Percentiles rank a stretch among this genome's conserved stretches.
phyloP scores from a whole-genome alignment of 495 filamentous ascomycete genomes.

The Copromyces sp. region DNA sequence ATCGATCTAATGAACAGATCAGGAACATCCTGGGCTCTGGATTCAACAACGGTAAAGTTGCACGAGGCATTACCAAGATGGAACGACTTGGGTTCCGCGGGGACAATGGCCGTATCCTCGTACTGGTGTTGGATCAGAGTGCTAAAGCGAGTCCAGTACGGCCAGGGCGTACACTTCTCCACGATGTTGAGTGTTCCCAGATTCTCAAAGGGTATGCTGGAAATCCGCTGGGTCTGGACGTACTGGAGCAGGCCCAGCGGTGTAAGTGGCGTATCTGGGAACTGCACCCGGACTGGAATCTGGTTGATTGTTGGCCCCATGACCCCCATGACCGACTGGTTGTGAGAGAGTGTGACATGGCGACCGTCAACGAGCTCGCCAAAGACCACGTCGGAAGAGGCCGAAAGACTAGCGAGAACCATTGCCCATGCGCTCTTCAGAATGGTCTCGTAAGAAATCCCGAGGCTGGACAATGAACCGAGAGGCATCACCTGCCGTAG shows the following conservation, averaged over 20 bases:
- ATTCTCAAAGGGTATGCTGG: slow-evolving; percentile 33
- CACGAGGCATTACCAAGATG: slow-evolving; percentile 30
- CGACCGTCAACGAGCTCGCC: slow-evolving; percentile 42
- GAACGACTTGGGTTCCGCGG: slow-evolving; percentile 26
- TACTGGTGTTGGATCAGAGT: slow-evolving; percentile 33
- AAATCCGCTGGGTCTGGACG: slow-evolving; percentile 31
- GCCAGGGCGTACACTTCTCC: slow-evolving; percentile 38
- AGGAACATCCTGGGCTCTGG: slow-evolving; percentile 27
- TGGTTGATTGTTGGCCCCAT: slow-evolving; percentile 35
- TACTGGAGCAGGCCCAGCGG: slow-evolving; percentile 31
- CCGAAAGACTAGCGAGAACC: slow-evolving; percentile 35
- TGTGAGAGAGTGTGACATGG: slow-evolving; percentile 24
- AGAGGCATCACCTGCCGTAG: slow-evolving; percentile 27
- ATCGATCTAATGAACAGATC: slow-evolving; percentile 33
- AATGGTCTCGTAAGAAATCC: slow-evolving; percentile 31
- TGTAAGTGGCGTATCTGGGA: slow-evolving; percentile 30
- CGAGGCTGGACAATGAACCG: slow-evolving; percentile 23
- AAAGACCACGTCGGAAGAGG: slow-evolving; percentile 36
- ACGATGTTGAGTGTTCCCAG: slow-evolving; percentile 33
- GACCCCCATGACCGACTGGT: slow-evolving; percentile 28
- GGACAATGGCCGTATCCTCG: slow-evolving; percentile 25
- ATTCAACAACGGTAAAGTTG: slow-evolving; percentile 28
- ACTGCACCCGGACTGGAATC: slow-evolving; percentile 33
- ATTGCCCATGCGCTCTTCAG: slow-evolving; percentile 40
- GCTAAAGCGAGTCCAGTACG: slow-evolving; percentile 40